Conservation (phyloP, 495 filamentous ascomycete species). For the Aspergillus steynii region DNA sequence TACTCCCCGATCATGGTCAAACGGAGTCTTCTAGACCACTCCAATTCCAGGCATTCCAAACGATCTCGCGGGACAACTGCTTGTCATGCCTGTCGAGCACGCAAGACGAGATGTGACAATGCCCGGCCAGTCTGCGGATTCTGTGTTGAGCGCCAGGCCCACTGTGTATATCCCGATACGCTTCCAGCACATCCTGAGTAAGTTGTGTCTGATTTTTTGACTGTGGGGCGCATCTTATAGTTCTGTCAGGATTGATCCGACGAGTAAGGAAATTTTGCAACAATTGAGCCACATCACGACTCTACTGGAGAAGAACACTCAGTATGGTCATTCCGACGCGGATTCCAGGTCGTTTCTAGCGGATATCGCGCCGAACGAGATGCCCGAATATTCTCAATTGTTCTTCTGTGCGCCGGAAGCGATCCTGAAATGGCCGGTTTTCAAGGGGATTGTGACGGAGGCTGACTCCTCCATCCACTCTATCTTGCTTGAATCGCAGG, state of each 20-base stretch:
- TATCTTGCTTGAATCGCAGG: background rate
- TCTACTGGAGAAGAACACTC: background rate
- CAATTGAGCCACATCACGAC: background rate
- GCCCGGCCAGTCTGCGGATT: background rate
- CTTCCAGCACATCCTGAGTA: background rate
- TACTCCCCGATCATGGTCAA: too few relatives aligned
- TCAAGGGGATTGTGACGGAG: background rate
- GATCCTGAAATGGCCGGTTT: background rate
- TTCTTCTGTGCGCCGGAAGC: background rate
- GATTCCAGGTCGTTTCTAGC: background rate
- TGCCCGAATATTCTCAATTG: background rate
- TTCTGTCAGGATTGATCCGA: background rate
- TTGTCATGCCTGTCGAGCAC: background rate
- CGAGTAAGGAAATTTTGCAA: background rate
- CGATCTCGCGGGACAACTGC: background rate
- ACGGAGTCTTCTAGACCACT: background rate
- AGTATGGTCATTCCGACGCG: background rate
- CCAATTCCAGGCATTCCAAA: background rate
- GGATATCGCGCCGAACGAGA: background rate
- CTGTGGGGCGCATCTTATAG: background rate
- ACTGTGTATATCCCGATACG: background rate
- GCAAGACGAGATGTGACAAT: background rate
- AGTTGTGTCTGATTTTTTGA: too few relatives aligned
- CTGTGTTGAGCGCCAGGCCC: background rate
- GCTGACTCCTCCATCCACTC: background rate